Base-by-base conservation (phyloP, 2,329 filamentous ascomycete genomes). In the Pseudogymnoascus verrucosus region DNA sequence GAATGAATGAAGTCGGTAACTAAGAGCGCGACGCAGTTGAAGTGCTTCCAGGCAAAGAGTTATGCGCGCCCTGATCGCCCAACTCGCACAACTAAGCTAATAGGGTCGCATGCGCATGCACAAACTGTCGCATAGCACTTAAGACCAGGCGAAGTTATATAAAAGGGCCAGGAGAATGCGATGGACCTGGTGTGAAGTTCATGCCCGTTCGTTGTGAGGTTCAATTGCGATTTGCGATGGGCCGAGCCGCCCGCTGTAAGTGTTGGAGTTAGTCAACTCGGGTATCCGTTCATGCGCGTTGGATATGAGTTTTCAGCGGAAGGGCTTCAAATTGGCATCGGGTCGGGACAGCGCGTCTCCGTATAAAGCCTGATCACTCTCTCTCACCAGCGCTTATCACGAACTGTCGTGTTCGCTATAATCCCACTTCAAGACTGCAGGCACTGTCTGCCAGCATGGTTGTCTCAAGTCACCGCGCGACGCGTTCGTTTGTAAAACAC, bases 391-490 rank as follows among this genome's bases (percentile, higher is more conserved):
- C 51, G 51, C 51, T 36, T 57, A 57, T 36, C 34, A 57, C 11
- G 28, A 57, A 21, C 51, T 34, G 28, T 57, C 28, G 51, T 57
- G 16, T 34, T 14, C 51, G 51, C 51, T 57, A 57, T 31, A 57
- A 31, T 34, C 28, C 51, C 8, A 34, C 34, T 8, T 16, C 28
- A 19, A 57, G n/a, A 4, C 51, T 57, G 51, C 28, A 34, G 28
- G 28, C 51, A 57, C 51, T 57, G 51, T 57, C 16, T 57, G n/a
- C 16, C 23, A 21, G 51, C 51, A 57, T 57, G 51, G 5, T 34
- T 57, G 51, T 57, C 51, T 57, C 51, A 57, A 57, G 51, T 57
- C 51, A 57, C 51, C 28, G 51, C 51, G 51, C 51, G 51, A 57
- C 51, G 51, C 51, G 28, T 34, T 57, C 51, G 51, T 57, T 57